These are phyloP conservation scores for Vaccinium macrocarpon DNA, from an alignment of 148 eudicot genomes.

Conservation along the genomic window DNA sequence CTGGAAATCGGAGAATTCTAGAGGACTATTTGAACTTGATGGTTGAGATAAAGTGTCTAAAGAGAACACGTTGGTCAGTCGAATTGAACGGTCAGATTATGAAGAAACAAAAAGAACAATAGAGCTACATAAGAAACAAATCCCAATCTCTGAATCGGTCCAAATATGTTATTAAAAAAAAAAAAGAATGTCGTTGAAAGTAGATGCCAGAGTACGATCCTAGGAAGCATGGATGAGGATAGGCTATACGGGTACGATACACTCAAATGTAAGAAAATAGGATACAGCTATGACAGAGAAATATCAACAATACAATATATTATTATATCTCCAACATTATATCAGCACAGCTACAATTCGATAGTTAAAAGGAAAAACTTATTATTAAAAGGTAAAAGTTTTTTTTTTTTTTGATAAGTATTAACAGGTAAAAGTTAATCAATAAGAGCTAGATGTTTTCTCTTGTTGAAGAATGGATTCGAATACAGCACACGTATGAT, in stretches of 20 bases:
- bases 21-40: conserved; percentile 44
- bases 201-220: background rate
- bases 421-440: background rate
- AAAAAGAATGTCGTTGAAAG: background rate
- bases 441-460: background rate
- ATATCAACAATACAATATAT: background rate
- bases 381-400: background rate
- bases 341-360: background rate
- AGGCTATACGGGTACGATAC: background rate
- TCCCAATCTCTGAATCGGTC: background rate
- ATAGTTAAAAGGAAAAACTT: background rate
- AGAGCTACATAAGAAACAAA: background rate
- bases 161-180: background rate
- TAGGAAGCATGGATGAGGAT: background rate
- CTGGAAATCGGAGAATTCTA: conserved; percentile 48
- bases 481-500: background rate
- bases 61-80: conserved; percentile 15
- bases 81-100: background rate
- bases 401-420: background rate
- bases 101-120: background rate
- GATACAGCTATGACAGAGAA: background rate
- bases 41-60: conserved; percentile 55
- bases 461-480: background rate
- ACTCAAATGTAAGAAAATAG: background rate
- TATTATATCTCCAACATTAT: background rate